Evolutionary conservation across 2,329 filamentous ascomycete genomes (phyloP).

Genomic region (Xenosphaeropsis pyriputrescens): DNA sequence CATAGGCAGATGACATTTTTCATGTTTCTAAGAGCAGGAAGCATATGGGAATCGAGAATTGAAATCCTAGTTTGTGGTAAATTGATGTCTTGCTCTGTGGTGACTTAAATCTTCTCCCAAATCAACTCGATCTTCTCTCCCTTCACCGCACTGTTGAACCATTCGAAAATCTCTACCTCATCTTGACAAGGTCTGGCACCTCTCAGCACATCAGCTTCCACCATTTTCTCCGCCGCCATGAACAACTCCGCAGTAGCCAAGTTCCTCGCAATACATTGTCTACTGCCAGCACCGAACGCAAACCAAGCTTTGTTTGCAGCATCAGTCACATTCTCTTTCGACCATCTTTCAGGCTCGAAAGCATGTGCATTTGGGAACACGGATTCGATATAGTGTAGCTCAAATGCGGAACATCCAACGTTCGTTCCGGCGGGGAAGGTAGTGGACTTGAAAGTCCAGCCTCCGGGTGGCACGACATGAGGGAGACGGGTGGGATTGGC

Average conservation of each 20-base stretch:
- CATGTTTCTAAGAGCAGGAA: no score
- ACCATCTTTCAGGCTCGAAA: conserved; percentile 34
- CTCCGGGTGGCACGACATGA: conserved; percentile 24
- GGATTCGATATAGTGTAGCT: conserved; percentile 27
- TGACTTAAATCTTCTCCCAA: conserved; percentile 1
- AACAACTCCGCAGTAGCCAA: conserved; percentile 28
- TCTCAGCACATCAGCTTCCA: conserved; percentile 24
- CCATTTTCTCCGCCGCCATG: conserved; percentile 25
- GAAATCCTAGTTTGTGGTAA: no score
- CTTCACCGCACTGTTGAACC: conserved; percentile 38
- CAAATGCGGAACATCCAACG: conserved; percentile 28
- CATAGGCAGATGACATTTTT: no score
- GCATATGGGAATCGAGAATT: no score
- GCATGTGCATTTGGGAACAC: conserved; percentile 25
- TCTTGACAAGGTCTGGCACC: conserved; percentile 25
- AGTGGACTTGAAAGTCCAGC: conserved; percentile 11
- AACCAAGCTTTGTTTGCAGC: conserved; percentile 28
- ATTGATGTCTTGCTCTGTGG: no score
- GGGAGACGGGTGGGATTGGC: conserved; percentile 35
- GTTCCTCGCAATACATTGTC: conserved; percentile 34
- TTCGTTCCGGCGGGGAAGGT: conserved; percentile 27
- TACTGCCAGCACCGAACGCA: conserved; percentile 30
- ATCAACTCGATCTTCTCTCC: conserved; percentile 28
- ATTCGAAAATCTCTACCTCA: conserved; percentile 33
- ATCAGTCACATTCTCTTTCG: conserved; percentile 16